Evolutionary conservation across 192 early-diverging fungal genomes (phyloP), one percentile per base, ranked within the genome.

Genomic region (Obelidium mucronatum): DNA sequence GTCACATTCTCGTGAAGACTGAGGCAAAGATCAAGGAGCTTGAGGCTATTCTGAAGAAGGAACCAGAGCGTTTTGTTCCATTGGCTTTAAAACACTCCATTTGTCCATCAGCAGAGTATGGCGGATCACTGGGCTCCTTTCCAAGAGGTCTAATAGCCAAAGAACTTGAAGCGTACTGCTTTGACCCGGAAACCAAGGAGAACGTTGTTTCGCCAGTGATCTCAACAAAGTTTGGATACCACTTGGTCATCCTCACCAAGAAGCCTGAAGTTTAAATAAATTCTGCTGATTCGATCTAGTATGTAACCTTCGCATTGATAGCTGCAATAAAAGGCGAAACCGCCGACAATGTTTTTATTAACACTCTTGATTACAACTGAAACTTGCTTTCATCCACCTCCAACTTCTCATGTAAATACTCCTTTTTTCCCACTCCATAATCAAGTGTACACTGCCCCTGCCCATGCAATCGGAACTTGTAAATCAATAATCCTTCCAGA

Each of bases 401-500:
- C 55, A 74, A 28, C 36, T 28, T 40, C 39, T 83, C 76, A 73
- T 98, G 96, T 78, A 91, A 55, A 77, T 86, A 98, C 53, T 78
- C 64, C 67, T 87, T 89, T 80, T 94, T 93, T 33, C 91, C 93
- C 42, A 86, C 78, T 15, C 94, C 94, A 85, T 94, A 99, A 73
- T 93, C 92, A 30, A 77, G 87, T 8, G 93, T 86, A 59, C 87
- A 90, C 55, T 98, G 93, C 26, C 97, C 97, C 48, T 93, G 86
- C 34, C 97, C 97, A 84, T 93, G 92, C 67, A 96, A 54, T 36
- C 91, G 88, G 85, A 97, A 99, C 83, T 98, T 99, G 91, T 99
- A 99, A 68, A 98, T 98, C n/a, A 97, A 92, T 56, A 99, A 81
- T 8, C 98, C 96, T 84, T 98, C 96, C 56, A 99, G 83, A 0